A percentile compares a stretch with the other conserved stretches of the same genome.
Evolutionary conservation across 2,329 filamentous ascomycete species (phyloP).

Genomic region (Xylariaceae sp.): DNA sequence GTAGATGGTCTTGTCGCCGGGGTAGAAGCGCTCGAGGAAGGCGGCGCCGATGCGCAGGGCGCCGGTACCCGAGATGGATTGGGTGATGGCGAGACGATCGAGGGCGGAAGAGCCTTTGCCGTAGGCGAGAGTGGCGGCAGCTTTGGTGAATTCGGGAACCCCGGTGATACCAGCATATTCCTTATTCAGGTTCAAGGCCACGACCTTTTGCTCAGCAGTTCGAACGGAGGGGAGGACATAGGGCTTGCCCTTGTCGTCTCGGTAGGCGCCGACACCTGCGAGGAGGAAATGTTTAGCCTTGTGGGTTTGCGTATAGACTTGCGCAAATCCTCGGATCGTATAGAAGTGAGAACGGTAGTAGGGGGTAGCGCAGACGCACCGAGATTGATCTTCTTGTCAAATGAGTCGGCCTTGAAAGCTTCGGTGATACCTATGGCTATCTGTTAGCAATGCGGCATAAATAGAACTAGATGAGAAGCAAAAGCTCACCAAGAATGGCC

Average conservation of each 20-base stretch:
- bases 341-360: slow-evolving; percentile 16
- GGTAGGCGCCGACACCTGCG: slow-evolving; percentile 92
- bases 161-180: slow-evolving; percentile 98
- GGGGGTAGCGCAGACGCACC: slow-evolving; percentile 57
- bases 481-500: slow-evolving; percentile 75
- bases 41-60: slow-evolving; percentile 93
- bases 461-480: slow-evolving; percentile 6
- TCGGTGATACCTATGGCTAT: slow-evolving; percentile 79
- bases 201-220: slow-evolving; percentile 84
- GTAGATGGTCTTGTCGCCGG: slow-evolving; percentile 92
- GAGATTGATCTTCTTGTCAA: slow-evolving; percentile 96
- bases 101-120: slow-evolving; percentile 79
- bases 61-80: slow-evolving; percentile 97
- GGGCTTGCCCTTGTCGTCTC: slow-evolving; percentile 96
- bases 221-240: slow-evolving; percentile 95
- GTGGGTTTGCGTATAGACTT: background rate
- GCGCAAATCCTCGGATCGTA: background rate
- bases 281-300: slow-evolving; percentile 21
- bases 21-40: slow-evolving; percentile 92
- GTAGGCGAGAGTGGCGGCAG: slow-evolving; percentile 90
- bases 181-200: slow-evolving; percentile 83
- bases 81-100: slow-evolving; percentile 85
- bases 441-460: slow-evolving; percentile 30
- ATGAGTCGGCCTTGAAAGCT: slow-evolving; percentile 96
- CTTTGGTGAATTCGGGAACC: slow-evolving; percentile 90